Conservation (phyloP, 2,329 filamentous ascomycete genomes). For the Falciphora oryzae region DNA sequence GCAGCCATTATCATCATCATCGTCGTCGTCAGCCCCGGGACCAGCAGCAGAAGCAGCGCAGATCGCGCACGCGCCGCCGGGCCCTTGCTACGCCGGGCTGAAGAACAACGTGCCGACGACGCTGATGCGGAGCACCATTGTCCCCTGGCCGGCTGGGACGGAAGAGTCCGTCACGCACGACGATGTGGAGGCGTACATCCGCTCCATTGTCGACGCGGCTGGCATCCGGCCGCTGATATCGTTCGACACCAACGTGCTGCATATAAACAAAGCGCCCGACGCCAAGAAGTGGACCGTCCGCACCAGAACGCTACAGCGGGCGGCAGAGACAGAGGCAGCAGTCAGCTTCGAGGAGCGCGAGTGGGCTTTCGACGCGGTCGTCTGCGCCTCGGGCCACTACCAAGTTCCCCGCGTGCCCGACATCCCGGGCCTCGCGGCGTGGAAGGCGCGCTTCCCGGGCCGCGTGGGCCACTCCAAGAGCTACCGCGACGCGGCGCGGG, state of each 20-base stretch:
- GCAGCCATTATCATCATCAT: constrained; percentile 18
- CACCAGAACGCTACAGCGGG: constrained; percentile 35
- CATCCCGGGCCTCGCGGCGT: constrained; percentile 51
- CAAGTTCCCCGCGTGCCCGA: constrained; percentile 56
- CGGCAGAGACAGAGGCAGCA: neutral
- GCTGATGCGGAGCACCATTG: constrained; percentile 36
- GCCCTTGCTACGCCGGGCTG: constrained; percentile 50
- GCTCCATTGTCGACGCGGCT: constrained; percentile 45
- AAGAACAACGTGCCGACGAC: constrained; percentile 71
- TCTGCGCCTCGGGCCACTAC: constrained; percentile 64
- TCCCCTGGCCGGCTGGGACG: constrained; percentile 52
- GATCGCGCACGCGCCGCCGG: constrained; percentile 11
- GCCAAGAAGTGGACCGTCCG: constrained; percentile 43
- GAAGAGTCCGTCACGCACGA: constrained; percentile 52
- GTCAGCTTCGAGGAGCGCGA: neutral
- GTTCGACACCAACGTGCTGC: constrained; percentile 56
- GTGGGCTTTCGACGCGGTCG: constrained; percentile 54
- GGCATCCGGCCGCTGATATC: constrained; percentile 43
- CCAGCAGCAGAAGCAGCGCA: constrained; percentile 22
- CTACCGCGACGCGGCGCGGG: constrained; percentile 56
- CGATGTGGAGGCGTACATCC: constrained; percentile 54
- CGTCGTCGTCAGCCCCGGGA: neutral
- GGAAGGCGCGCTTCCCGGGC: constrained; percentile 47
- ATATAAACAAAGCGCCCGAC: constrained; percentile 36
- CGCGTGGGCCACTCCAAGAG: constrained; percentile 63